phyloP scores from a whole-genome alignment of 2,329 filamentous ascomycete genomes.

The Fusarium chuoi region DNA sequence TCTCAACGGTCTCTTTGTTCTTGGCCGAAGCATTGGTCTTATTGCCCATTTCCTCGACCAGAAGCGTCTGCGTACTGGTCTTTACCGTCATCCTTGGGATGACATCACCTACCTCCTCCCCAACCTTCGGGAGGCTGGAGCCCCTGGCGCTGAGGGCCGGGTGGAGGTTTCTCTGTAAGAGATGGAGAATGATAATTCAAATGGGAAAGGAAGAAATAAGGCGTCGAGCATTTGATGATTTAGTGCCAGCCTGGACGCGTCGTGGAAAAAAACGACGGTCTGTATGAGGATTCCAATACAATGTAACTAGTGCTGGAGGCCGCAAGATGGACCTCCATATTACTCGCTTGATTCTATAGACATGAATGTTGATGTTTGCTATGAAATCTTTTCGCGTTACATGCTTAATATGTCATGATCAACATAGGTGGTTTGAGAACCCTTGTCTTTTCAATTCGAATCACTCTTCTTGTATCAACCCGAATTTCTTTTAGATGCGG shows the following conservation, averaged over 20 bases:
- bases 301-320: conserved; percentile 51
- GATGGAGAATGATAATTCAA: conserved; percentile 40
- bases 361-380: conserved; percentile 42
- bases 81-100: conserved; percentile 99
- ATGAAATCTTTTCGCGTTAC: conserved; percentile 6
- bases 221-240: conserved; percentile 49
- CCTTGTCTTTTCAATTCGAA: neutral
- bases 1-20: conserved; percentile 98
- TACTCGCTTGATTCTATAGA: conserved; percentile 50
- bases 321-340: conserved; percentile 47
- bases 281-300: conserved; percentile 53
- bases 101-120: conserved; percentile 96
- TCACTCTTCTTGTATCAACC: neutral
- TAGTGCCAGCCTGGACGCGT: conserved; percentile 44
- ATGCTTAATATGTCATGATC: neutral
- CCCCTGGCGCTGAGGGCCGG: conserved; percentile 81
- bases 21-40: conserved; percentile 96
- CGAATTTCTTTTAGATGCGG: neutral
- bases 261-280: conserved; percentile 43
- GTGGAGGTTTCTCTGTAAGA: conserved; percentile 85
- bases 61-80: conserved; percentile 97
- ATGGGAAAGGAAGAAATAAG: conserved; percentile 43
- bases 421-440: neutral
- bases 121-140: conserved; percentile 75
- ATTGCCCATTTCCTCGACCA: conserved; percentile 99